Percentiles rank a stretch among this genome's conserved stretches.
These are phyloP conservation scores for Vigna unguiculata DNA, from an alignment of 306 rosid genomes.

Conservation along the genomic window DNA sequence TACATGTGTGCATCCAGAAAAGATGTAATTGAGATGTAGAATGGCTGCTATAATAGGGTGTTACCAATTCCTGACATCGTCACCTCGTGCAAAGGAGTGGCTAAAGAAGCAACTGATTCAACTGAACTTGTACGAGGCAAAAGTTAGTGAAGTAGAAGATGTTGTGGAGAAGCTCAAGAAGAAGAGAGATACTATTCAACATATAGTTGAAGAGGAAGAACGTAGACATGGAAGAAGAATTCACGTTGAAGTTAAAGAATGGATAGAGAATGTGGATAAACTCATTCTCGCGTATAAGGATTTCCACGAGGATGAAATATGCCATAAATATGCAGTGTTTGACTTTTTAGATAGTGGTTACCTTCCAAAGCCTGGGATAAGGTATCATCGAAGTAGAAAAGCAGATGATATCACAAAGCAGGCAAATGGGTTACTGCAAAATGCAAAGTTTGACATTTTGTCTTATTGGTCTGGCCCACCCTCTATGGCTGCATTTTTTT, in stretches of 20 bases:
- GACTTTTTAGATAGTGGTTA: background rate
- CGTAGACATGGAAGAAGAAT: background rate
- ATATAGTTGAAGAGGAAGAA: background rate
- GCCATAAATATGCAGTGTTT: background rate
- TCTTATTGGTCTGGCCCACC: constrained; percentile 33
- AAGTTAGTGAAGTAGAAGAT: background rate
- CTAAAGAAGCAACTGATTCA: background rate
- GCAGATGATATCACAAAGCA: background rate
- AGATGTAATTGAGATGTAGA: constrained; percentile 8
- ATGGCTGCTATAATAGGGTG: background rate
- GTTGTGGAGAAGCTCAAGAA: background rate
- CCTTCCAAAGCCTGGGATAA: constrained; percentile 25
- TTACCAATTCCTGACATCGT: background rate
- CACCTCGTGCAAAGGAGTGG: background rate
- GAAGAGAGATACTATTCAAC: background rate
- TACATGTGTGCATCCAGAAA: background rate
- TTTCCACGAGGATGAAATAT: background rate
- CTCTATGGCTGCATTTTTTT: background rate
- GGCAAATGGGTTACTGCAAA: background rate
- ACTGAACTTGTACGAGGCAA: background rate
- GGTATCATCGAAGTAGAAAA: constrained; percentile 1
- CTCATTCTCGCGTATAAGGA: background rate
- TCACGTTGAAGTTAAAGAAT: background rate
- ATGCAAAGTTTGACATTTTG: background rate
- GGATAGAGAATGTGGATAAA: background rate